Evolutionary conservation across 768 basidiomycete genomes (phyloP).

Genomic region (Lactarius hatsudake): DNA sequence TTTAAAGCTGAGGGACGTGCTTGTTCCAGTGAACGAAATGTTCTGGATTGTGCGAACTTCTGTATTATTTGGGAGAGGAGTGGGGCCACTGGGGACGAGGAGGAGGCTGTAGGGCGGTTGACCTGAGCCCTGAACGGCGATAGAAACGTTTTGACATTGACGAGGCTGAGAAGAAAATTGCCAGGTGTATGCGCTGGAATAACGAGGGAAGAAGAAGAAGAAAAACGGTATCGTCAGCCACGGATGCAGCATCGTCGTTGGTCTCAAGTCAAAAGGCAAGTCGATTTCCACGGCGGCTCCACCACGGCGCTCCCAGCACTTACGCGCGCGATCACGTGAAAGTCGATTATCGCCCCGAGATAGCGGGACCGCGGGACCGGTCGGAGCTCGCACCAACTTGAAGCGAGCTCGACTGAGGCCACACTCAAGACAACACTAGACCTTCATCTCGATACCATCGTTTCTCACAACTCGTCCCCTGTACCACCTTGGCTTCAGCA

Average conservation of each 20-base stretch:
- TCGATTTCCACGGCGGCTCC: not conserved
- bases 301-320: not conserved
- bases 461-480: too few species aligned
- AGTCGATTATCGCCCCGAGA: too few species aligned
- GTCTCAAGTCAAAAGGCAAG: not conserved
- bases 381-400: too few species aligned
- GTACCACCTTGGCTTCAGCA: too few species aligned
- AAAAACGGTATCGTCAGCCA: slow-evolving; percentile 16
- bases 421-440: too few species aligned
- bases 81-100: slow-evolving; percentile 64
- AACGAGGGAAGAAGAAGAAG: slow-evolving; percentile 29
- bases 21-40: slow-evolving; percentile 46
- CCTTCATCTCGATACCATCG: too few species aligned
- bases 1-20: slow-evolving; percentile 47
- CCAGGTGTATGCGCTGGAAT: slow-evolving; percentile 43
- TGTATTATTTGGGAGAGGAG: slow-evolving; percentile 55
- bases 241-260: slow-evolving; percentile 3
- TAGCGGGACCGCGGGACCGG: too few species aligned
- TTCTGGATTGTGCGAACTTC: slow-evolving; percentile 64
- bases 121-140: slow-evolving; percentile 60
- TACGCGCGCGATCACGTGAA: not conserved
- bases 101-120: slow-evolving; percentile 65
- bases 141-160: slow-evolving; percentile 65
- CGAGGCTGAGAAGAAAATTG: slow-evolving; percentile 46
- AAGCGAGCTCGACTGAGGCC: too few species aligned